Evolutionary conservation across 2,329 filamentous ascomycete species (phyloP).

Genomic region (Fusarium albidum): DNA sequence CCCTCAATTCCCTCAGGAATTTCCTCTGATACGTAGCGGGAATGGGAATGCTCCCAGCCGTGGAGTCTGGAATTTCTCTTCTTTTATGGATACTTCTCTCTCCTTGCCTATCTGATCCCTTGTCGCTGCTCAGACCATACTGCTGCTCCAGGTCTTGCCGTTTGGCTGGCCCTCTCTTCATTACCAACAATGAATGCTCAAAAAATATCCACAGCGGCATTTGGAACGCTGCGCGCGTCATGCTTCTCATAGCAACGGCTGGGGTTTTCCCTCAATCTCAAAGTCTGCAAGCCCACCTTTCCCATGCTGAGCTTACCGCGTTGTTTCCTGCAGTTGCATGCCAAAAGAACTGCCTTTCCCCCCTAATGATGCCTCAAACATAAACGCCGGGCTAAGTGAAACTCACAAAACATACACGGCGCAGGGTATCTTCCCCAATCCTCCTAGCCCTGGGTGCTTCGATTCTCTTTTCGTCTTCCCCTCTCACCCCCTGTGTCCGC

Average conservation of each 20-base stretch:
- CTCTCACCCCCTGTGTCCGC: constrained; percentile 1
- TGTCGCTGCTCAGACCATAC: not conserved
- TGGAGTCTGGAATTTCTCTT: constrained; percentile 13
- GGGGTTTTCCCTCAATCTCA: constrained; percentile 3
- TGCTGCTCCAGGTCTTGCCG: constrained; percentile 4
- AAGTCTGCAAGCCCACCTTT: not conserved
- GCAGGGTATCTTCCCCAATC: constrained; percentile 43
- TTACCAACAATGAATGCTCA: constrained; percentile 1
- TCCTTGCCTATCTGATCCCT: not conserved
- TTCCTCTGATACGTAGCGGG: constrained; percentile 10
- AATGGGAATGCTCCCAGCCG: constrained; percentile 8
- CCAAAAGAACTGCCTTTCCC: constrained; percentile 31
- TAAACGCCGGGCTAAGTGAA: constrained; percentile 49
- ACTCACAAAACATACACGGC: constrained; percentile 42
- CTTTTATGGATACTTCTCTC: constrained; percentile 6
- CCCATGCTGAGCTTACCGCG: constrained; percentile 11
- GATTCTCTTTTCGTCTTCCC: constrained; percentile 2
- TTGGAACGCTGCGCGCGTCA: not conserved
- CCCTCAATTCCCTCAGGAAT: constrained; percentile 28
- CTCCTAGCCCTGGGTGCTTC: constrained; percentile 27
- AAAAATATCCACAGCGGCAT: constrained; percentile 8
- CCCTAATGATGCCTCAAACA: constrained; percentile 37
- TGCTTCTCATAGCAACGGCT: constrained; percentile 1
- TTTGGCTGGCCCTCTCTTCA: not conserved
- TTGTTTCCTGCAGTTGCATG: constrained; percentile 20